Evolutionary conservation across 805 yeast species (phyloP), one percentile per base, ranked within the genome.

Genomic region (Ogataea populi-albae): DNA sequence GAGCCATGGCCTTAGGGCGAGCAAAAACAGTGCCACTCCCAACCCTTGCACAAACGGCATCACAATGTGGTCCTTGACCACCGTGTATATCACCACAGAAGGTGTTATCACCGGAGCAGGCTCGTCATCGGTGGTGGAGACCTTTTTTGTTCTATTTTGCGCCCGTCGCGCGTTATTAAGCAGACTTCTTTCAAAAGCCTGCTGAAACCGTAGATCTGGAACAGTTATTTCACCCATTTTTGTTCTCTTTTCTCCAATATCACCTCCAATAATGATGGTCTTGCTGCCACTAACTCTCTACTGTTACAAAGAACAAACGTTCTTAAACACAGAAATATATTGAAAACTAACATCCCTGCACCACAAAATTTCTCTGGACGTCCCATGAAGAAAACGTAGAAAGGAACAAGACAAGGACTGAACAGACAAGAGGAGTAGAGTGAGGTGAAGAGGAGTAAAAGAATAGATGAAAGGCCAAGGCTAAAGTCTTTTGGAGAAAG

Each of bases 141-240:
- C 18, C 11, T 25, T 49, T 31, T 23, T 45, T 30, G 26, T 38
- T 11, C 45, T 46, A 6, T 43, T 35, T n/a, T n/a, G n/a, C 16
- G 36, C 12, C 18, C 30, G 16, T 17, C 39, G 43, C 1, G 63
- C 50, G 28, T 56, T 57, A 10, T 38, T 31, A 7, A 43, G 34
- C 6, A 59, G 47, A n/a, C 73, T 63, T 23, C 66, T 61, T 43
- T 65, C 55, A 53, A 82, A 82, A 3, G 83, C 64, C 37, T 78
- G 71, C 49, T 80, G 86, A 48, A 80, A 81, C 29, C 91, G 64
- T 17, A 82, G 59, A 47, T 83, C 91, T 1, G 89, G 89, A 3
- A 72, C 62, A 1, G 36, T 39, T 3, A 54, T 29, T 19, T 41
- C 34, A 8, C 14, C n/a, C n/a, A n/a, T 22, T 22, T 22, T 22